Base-by-base conservation (phyloP, 352 stramenopile genomes). In the Aphanomyces stellatus region DNA sequence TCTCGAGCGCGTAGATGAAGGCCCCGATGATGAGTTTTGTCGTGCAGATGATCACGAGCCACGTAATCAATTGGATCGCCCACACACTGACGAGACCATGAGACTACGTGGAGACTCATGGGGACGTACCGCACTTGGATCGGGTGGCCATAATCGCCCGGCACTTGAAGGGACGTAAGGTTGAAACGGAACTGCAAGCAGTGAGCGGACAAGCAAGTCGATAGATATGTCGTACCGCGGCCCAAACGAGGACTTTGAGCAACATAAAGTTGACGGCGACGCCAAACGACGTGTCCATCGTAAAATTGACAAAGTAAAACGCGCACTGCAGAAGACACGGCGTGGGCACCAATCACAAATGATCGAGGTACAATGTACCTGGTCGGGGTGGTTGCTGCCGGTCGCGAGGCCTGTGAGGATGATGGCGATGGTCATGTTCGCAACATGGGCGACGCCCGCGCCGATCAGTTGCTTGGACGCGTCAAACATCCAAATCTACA, bases 301-400 rank as follows among this genome's bases (percentile, higher is more conserved):
- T 88, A 62, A 94, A 95, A 69, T 95, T 94, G 31, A 95, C 82
- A 75, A 94, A 95, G 63, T 94, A 95, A 49, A 92, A 86, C 2
- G 85, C 87, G 59, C 87, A 95, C 79, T 93, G 6, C 22, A 43
- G 1, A 55, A 41, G 19, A 5, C 19, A 48, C 2, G 31, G 1
- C 35, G 8, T 8, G 24, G 19, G 19, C 10, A 30, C 22, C 19
- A 24, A 64, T 53, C 13, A 27, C 1, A 30, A 19, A n/a, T n/a
- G 42, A 53, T 10, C 17, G 13, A 25, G 37, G 37, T 46, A 27
- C 31, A 43, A 43, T 17, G 37, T 15, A 69, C 62, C 30, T 64
- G 62, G 61, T 64, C 53, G 24, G 53, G 51, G 2, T 53, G 25
- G 28, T 24, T 69, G 10, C 22, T 28, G n/a, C 33, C 62, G 11